Conservation (phyloP, 345 rosid species). For the Psidium friedrichsthalianum region DNA sequence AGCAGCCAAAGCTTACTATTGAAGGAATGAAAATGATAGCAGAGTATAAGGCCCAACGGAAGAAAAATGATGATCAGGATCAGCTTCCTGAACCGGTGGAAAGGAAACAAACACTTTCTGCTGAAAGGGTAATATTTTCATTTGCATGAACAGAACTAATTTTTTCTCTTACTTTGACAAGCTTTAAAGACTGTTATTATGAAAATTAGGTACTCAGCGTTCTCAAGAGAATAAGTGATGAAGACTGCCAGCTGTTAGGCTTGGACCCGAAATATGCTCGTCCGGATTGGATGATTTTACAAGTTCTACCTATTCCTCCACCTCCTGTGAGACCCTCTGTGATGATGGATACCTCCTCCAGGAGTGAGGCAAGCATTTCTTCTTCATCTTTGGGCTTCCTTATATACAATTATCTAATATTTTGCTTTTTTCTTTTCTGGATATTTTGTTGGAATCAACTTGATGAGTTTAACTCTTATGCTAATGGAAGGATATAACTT, state of each 20-base stretch:
- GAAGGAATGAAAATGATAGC: conserved; percentile 99
- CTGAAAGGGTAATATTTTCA: conserved; percentile 49
- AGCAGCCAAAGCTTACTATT: conserved; percentile 77
- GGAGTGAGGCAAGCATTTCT: conserved; percentile 60
- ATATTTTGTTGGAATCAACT: neutral
- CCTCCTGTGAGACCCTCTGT: conserved; percentile 99
- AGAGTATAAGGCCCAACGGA: conserved; percentile 59
- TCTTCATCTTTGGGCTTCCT: neutral
- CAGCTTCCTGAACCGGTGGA: conserved; percentile 95
- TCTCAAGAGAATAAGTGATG: conserved; percentile 89
- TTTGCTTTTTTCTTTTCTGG: neutral
- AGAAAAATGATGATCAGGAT: conserved; percentile 68
- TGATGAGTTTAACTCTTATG: neutral
- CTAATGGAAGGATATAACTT: neutral
- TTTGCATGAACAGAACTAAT: neutral
- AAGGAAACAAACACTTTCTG: conserved; percentile 87
- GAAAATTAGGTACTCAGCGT: conserved; percentile 63
- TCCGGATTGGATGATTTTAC: conserved; percentile 98
- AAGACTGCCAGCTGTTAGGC: conserved; percentile 76
- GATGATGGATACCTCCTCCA: conserved; percentile 84
- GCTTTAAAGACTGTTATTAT: neutral
- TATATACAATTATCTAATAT: neutral
- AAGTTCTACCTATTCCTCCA: conserved; percentile 97
- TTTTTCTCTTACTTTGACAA: neutral
- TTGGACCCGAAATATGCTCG: conserved; percentile 92